These are phyloP conservation scores for Hypomyces perniciosus DNA, from an alignment of 2,329 filamentous ascomycete genomes.

Conservation along the genomic window DNA sequence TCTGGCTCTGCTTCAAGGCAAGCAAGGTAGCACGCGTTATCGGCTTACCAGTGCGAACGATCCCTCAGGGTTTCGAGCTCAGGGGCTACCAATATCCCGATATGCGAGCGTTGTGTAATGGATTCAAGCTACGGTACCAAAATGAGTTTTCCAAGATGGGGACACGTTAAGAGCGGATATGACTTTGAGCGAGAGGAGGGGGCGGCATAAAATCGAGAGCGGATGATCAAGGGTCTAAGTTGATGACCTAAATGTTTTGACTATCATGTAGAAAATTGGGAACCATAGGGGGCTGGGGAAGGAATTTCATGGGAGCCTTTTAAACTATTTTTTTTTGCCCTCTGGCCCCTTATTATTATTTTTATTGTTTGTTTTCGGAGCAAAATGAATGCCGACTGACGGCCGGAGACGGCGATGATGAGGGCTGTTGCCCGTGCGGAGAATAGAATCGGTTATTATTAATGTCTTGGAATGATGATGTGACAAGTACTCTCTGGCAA, in stretches of 20 bases:
- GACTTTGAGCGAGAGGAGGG: not conserved
- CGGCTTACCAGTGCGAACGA: constrained; percentile 80
- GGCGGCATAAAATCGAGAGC: not conserved
- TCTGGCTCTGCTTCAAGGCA: constrained; percentile 93
- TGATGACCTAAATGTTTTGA: not conserved
- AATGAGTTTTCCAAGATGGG: constrained; percentile 60
- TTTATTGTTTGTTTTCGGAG: not conserved
- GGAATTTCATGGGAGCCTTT: not conserved
- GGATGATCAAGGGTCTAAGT: not conserved
- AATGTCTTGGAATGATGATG: not conserved
- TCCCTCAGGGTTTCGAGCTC: constrained; percentile 90
- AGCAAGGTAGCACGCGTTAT: constrained; percentile 67
- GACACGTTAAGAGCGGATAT: constrained; percentile 19
- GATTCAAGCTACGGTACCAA: constrained; percentile 80
- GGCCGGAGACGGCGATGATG: not conserved
- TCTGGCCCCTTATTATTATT: not conserved
- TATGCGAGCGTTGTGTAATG: constrained; percentile 92
- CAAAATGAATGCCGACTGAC: not conserved
- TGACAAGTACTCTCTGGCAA: too few relatives aligned
- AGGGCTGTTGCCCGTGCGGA: not conserved
- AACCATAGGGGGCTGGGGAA: not conserved
- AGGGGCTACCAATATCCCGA: constrained; percentile 86
- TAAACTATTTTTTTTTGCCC: not conserved
- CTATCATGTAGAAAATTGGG: not conserved
- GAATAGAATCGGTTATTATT: not conserved